Percentiles rank a stretch among this genome's conserved stretches.
phyloP scores from a whole-genome alignment of 176 grass and related monocot genomes.

The Metroxylon sagu region DNA sequence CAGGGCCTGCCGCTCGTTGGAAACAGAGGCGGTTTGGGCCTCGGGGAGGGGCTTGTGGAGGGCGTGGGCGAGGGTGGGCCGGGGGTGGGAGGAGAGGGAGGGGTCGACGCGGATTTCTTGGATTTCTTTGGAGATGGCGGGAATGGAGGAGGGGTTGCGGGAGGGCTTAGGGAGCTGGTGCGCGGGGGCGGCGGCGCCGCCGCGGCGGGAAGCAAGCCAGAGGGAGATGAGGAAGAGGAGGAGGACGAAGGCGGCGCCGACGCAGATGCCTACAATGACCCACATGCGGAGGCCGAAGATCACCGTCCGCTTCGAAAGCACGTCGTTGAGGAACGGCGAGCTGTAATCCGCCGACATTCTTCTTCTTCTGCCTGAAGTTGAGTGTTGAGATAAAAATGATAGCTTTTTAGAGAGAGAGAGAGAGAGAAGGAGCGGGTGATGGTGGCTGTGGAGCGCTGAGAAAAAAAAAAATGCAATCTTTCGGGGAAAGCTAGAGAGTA shows the following conservation, averaged over 20 bases:
- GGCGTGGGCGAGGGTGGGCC: neutral
- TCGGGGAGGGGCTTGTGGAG: constrained; percentile 10
- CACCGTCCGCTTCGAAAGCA: constrained; percentile 54
- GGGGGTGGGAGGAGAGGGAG: constrained; percentile 33
- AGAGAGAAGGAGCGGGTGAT: too few species aligned
- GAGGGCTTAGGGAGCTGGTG: constrained; percentile 1
- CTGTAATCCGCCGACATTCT: neutral
- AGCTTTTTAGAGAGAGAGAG: neutral
- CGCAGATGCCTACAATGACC: constrained; percentile 71
- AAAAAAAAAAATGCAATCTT: too few species aligned
- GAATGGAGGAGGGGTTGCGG: constrained; percentile 38
- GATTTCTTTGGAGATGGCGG: constrained; percentile 83
- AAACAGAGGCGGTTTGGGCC: constrained; percentile 1
- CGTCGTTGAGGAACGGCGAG: constrained; percentile 50
- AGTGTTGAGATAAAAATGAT: neutral
- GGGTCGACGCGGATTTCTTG: constrained; percentile 74
- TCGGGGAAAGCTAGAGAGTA: too few species aligned
- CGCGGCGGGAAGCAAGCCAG: constrained; percentile 41
- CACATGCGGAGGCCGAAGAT: constrained; percentile 80
- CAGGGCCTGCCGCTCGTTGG: constrained; percentile 12
- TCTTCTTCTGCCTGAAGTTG: neutral
- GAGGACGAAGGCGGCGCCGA: constrained; percentile 72
- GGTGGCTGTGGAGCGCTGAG: too few species aligned
- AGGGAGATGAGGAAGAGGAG: constrained; percentile 67
- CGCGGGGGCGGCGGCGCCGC: constrained; percentile 6